phyloP scores from a whole-genome alignment of 169 alveolate genomes.

The Neospora caninum region DNA sequence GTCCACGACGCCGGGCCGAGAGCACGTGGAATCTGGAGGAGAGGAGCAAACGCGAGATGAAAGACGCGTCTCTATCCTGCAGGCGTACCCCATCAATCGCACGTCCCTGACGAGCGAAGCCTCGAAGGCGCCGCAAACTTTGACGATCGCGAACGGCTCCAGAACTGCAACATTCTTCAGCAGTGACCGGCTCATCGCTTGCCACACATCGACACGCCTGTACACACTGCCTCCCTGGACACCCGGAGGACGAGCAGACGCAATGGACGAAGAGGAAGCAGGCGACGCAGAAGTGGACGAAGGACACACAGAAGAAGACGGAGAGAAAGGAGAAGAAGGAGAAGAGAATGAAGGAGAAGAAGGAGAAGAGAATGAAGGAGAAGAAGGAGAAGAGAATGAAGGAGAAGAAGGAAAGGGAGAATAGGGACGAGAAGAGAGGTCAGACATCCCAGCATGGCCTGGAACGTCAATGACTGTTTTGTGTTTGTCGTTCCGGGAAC shows the following conservation, averaged over 20 bases:
- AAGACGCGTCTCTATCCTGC: too few species aligned
- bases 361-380: background rate
- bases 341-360: background rate
- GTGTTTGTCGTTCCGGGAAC: background rate
- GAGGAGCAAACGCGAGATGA: too few species aligned
- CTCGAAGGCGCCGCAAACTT: background rate
- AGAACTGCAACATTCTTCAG: background rate
- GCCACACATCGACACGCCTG: constrained; percentile 7
- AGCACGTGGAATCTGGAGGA: too few species aligned
- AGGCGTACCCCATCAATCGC: background rate
- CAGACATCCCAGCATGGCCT: too few species aligned
- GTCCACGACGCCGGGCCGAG: too few species aligned
- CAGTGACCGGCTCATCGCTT: background rate
- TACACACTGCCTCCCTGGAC: background rate
- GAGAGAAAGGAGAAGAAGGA: background rate
- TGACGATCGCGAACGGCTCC: background rate
- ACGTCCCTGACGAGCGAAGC: constrained; percentile 3
- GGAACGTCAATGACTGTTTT: background rate
- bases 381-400: background rate
- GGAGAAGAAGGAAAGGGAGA: too few species aligned
- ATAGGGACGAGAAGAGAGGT: too few species aligned
- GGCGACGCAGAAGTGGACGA: background rate
- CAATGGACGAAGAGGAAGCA: background rate
- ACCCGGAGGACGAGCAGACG: background rate
- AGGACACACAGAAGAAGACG: background rate